phyloP scores from a whole-genome alignment of 2,329 filamentous ascomycete genomes.

The Penicillium sp. region DNA sequence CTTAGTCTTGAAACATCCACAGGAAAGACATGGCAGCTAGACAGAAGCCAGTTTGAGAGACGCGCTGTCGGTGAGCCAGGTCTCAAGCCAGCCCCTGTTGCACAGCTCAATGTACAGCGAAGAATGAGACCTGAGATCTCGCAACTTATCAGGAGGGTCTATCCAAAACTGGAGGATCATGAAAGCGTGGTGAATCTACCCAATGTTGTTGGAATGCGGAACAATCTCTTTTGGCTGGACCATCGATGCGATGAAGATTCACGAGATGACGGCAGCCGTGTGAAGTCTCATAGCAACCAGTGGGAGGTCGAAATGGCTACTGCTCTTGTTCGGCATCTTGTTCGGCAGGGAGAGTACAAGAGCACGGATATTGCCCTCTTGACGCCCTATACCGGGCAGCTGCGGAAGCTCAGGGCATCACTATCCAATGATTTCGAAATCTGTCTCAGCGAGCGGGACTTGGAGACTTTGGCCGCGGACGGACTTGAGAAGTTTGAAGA shows the following conservation, averaged over 20 bases:
- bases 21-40: slow-evolving; percentile 8
- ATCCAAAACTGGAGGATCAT: slow-evolving; percentile 7
- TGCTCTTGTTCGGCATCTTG: slow-evolving; percentile 21
- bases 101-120: slow-evolving; percentile 11
- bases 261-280: slow-evolving; percentile 3
- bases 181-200: not conserved
- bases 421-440: slow-evolving; percentile 4
- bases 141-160: slow-evolving; percentile 5
- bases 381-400: slow-evolving; percentile 19
- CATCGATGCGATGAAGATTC: slow-evolving; percentile 13
- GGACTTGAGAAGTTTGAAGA: not conserved
- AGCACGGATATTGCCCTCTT: slow-evolving; percentile 22
- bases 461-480: slow-evolving; percentile 4
- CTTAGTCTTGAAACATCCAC: slow-evolving; percentile 4
- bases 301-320: slow-evolving; percentile 22
- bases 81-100: slow-evolving; percentile 1
- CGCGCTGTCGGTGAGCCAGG: slow-evolving; percentile 8
- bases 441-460: slow-evolving; percentile 6
- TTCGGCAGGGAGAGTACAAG: slow-evolving; percentile 21
- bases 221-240: slow-evolving; percentile 24
- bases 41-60: slow-evolving; percentile 14
- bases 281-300: slow-evolving; percentile 16
- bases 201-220: slow-evolving; percentile 10
- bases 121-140: slow-evolving; percentile 13
- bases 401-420: slow-evolving; percentile 13